phyloP scores from a whole-genome alignment of 1,284 basidiomycete genomes.

The Cerioporus squamosus region DNA sequence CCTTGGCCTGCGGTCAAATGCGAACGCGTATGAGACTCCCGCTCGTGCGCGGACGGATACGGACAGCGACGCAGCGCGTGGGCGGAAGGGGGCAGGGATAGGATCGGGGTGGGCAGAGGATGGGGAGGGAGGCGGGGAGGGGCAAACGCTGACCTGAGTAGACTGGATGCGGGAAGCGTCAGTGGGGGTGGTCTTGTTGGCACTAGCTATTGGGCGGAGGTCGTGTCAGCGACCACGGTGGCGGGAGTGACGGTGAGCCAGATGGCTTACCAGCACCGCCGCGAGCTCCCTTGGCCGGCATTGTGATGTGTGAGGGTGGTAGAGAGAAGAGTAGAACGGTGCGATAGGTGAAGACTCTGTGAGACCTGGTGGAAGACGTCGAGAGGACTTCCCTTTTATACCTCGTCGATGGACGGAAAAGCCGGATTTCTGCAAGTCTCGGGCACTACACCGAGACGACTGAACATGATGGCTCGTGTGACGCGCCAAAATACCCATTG shows the following conservation, averaged over 20 bases:
- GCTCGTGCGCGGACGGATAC: conserved; percentile 1
- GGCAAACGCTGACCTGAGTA: conserved; percentile 30
- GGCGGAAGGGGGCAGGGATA: too few relatives aligned
- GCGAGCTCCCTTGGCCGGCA: conserved; percentile 22
- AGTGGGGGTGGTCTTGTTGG: conserved; percentile 25
- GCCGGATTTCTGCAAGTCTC: too few relatives aligned
- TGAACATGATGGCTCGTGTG: neutral
- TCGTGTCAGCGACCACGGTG: neutral
- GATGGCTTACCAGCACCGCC: conserved; percentile 19
- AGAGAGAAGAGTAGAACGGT: neutral
- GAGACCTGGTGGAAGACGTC: conserved; percentile 9
- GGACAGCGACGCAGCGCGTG: neutral
- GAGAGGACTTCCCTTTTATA: conserved; percentile 8
- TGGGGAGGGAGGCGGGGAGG: neutral
- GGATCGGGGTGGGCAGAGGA: neutral
- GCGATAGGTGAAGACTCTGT: conserved; percentile 3
- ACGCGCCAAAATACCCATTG: conserved; percentile 13
- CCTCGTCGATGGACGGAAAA: neutral
- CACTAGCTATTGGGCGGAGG: conserved; percentile 6
- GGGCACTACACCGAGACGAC: too few relatives aligned
- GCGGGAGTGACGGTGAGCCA: neutral
- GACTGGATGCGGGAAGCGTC: conserved; percentile 38
- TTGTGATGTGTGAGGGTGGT: conserved; percentile 11
- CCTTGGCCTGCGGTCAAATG: conserved; percentile 31
- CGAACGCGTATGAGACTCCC: neutral